These are phyloP conservation scores for Apiotrichum gracile DNA, from an alignment of 1,284 basidiomycete genomes.

Conservation along the genomic window DNA sequence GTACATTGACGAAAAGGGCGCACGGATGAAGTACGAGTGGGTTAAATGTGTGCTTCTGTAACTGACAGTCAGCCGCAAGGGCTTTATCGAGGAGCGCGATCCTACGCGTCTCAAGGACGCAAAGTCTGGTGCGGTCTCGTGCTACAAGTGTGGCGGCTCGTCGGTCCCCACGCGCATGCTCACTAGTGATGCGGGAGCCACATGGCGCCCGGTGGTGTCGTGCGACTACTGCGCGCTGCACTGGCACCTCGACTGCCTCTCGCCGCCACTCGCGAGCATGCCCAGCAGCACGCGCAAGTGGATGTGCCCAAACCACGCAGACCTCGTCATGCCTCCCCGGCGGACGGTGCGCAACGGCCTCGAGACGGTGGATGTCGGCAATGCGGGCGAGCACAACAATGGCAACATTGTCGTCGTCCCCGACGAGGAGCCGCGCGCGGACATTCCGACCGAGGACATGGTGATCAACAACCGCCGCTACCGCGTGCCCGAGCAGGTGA, in stretches of 20 bases:
- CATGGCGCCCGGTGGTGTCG: conserved; percentile 62
- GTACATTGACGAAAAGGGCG: conserved; percentile 72
- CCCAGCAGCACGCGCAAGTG: conserved; percentile 85
- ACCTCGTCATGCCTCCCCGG: conserved; percentile 67
- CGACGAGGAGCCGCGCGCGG: conserved; percentile 50
- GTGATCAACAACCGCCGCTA: conserved; percentile 64
- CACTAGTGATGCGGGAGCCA: conserved; percentile 35
- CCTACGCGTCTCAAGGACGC: conserved; percentile 79
- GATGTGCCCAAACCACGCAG: conserved; percentile 97
- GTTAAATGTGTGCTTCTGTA: conserved; percentile 6
- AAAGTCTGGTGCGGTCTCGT: conserved; percentile 73
- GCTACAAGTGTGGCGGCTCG: conserved; percentile 80
- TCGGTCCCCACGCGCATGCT: conserved; percentile 49
- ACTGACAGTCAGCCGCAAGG: conserved; percentile 63
- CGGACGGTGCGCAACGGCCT: conserved; percentile 67
- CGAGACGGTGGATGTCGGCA: conserved; percentile 63
- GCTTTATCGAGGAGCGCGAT: conserved; percentile 85
- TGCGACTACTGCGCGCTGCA: conserved; percentile 94
- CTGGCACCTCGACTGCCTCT: conserved; percentile 96
- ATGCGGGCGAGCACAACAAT: conserved; percentile 71
- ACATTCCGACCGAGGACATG: conserved; percentile 46
- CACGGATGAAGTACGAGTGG: conserved; percentile 65
- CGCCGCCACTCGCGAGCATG: conserved; percentile 80
- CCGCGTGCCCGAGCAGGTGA: conserved; percentile 85
- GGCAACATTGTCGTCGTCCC: conserved; percentile 86